Percentiles rank a stretch among this genome's conserved stretches.
Conservation (phyloP, 768 basidiomycete species). For the Kwoniella dendrophila region DNA sequence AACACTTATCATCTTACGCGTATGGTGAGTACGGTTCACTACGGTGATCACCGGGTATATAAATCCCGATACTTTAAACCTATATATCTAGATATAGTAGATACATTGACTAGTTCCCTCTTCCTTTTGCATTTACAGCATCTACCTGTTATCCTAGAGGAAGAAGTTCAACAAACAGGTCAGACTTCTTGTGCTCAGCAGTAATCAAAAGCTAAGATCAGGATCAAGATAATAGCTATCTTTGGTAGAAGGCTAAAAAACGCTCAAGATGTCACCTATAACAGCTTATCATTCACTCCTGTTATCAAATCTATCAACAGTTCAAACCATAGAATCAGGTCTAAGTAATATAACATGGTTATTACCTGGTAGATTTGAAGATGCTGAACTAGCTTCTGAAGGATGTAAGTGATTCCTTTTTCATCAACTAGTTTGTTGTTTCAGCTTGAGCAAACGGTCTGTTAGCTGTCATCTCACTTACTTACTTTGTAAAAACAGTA, state of each 20-base stretch:
- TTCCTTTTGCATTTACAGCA: too few species aligned
- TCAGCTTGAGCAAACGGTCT: neutral
- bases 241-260: neutral
- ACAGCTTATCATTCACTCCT: constrained; percentile 74
- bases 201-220: too few species aligned
- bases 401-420: constrained; percentile 67
- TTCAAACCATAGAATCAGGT: constrained; percentile 83
- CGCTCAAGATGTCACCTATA: constrained; percentile 19
- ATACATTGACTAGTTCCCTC: too few species aligned
- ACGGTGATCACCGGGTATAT: neutral
- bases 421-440: neutral
- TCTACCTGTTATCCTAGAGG: too few species aligned
- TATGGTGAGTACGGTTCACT: neutral
- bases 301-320: constrained; percentile 78
- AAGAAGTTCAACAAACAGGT: too few species aligned
- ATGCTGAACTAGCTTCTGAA: constrained; percentile 94
- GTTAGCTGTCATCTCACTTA: neutral
- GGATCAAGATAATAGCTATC: too few species aligned
- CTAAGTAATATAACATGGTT: constrained; percentile 92
- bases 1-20: neutral
- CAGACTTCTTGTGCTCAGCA: too few species aligned
- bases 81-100: too few species aligned
- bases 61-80: too few species aligned
- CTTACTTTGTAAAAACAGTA: too few species aligned
- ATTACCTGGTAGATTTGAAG: constrained; percentile 92